Percentiles rank a stretch among this genome's conserved stretches.
These are phyloP conservation scores for Yamadazyma aaseri DNA, from an alignment of 1,139 yeast genomes.

Conservation along the genomic window DNA sequence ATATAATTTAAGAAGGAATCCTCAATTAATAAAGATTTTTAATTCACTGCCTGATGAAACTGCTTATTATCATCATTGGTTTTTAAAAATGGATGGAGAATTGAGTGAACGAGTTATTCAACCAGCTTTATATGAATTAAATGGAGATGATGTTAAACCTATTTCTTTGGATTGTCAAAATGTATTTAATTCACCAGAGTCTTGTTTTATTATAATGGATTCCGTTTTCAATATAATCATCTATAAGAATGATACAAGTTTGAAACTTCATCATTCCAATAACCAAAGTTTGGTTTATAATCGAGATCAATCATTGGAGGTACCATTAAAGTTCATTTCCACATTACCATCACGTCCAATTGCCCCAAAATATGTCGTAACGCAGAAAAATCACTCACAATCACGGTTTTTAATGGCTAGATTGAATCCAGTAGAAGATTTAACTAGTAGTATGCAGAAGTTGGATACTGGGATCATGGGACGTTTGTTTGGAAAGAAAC, in stretches of 20 bases:
- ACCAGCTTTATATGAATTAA: slow-evolving; percentile 25
- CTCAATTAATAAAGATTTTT: slow-evolving; percentile 34
- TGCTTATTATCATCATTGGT: slow-evolving; percentile 36
- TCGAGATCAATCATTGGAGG: slow-evolving; percentile 11
- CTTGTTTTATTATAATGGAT: slow-evolving; percentile 30
- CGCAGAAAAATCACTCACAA: slow-evolving; percentile 37
- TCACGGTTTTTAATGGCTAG: slow-evolving; percentile 30
- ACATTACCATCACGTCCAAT: slow-evolving; percentile 6
- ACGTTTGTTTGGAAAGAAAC: slow-evolving; percentile 4
- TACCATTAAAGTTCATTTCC: slow-evolving; percentile 18
- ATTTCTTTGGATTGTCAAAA: slow-evolving; percentile 22
- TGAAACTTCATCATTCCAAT: slow-evolving; percentile 34
- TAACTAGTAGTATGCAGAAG: slow-evolving; percentile 4
- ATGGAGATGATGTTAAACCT: slow-evolving; percentile 5
- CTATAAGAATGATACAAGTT: slow-evolving; percentile 19
- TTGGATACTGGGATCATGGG: slow-evolving; percentile 10
- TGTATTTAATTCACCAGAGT: slow-evolving; percentile 14
- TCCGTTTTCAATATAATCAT: slow-evolving; percentile 27
- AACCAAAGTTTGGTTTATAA: slow-evolving; percentile 23
- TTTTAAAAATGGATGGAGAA: slow-evolving; percentile 18
- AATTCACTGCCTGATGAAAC: slow-evolving; percentile 48
- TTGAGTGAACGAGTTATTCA: slow-evolving; percentile 24
- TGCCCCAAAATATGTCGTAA: slow-evolving; percentile 24
- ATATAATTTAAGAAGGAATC: slow-evolving; percentile 34
- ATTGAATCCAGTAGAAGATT: slow-evolving; percentile 22